Percentiles rank a stretch among this genome's conserved stretches.
These are phyloP conservation scores for Phanerochaete sordida DNA, from an alignment of 768 basidiomycete species.

Conservation along the genomic window DNA sequence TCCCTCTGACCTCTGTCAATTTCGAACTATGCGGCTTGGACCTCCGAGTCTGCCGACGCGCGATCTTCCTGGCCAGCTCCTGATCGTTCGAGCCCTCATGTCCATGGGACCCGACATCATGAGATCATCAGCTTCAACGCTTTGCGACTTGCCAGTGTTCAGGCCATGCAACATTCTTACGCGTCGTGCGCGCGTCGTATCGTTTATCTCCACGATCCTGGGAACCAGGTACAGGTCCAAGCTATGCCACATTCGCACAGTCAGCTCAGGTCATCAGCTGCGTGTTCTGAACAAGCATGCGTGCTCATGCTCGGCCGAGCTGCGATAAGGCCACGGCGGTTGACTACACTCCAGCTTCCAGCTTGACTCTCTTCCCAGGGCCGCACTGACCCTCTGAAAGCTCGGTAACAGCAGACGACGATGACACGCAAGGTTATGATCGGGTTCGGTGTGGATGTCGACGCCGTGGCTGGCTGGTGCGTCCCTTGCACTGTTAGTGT, in stretches of 20 bases:
- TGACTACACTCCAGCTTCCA: not conserved
- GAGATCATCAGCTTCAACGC: too few species aligned
- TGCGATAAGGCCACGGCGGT: not conserved
- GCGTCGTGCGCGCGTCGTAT: not conserved
- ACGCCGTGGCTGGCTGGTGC: slow-evolving; percentile 74
- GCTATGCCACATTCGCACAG: not conserved
- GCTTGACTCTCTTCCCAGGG: not conserved
- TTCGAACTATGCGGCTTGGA: too few species aligned
- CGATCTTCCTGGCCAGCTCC: too few species aligned
- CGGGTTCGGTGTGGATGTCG: slow-evolving; percentile 70
- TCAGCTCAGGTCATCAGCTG: not conserved
- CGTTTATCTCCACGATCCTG: not conserved
- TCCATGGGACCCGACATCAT: too few species aligned
- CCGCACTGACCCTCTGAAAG: not conserved
- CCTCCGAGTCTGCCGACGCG: too few species aligned
- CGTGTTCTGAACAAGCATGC: not conserved
- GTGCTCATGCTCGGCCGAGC: not conserved
- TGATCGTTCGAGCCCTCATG: too few species aligned
- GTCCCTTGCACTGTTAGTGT: too few species aligned
- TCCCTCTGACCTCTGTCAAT: too few species aligned
- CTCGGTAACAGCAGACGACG: too few species aligned
- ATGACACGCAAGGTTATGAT: slow-evolving; percentile 58
- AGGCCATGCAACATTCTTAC: not conserved
- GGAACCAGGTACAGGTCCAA: not conserved
- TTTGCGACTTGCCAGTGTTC: too few species aligned